These are phyloP conservation scores for Boletus reticulatus DNA, from an alignment of 768 basidiomycete species.

Conservation along the genomic window DNA sequence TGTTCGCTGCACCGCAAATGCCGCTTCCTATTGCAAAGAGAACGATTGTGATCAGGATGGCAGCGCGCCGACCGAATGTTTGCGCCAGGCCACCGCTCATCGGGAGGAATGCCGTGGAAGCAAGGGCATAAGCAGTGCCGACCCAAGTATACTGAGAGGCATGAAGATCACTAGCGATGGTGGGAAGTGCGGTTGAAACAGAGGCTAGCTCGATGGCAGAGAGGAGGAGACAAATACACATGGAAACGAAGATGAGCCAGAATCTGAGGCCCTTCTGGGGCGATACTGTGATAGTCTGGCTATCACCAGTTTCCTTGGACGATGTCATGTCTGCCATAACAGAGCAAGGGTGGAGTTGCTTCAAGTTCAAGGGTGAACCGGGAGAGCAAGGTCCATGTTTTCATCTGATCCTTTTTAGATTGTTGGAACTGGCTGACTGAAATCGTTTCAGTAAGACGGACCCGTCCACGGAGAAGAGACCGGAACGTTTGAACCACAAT, in stretches of 20 bases:
- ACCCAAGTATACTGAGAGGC: conserved; percentile 45
- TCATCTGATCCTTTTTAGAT: no score
- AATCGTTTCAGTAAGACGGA: no score
- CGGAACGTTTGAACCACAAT: no score
- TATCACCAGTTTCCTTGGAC: background rate
- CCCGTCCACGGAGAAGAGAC: no score
- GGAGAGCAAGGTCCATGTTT: no score
- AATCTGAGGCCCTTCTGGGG: conserved; percentile 15
- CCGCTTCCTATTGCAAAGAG: conserved; percentile 43
- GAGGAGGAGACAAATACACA: conserved; percentile 29
- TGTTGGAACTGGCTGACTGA: no score
- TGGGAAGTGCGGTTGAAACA: conserved; percentile 42
- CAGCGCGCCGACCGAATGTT: conserved; percentile 38
- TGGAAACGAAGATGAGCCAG: conserved; percentile 31
- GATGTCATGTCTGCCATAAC: no score
- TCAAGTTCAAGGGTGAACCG: no score
- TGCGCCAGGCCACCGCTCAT: conserved; percentile 38
- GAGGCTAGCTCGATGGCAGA: conserved; percentile 32
- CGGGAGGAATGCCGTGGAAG: conserved; percentile 41
- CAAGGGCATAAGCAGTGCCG: conserved; percentile 40
- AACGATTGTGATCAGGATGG: conserved; percentile 30
- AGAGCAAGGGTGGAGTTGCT: no score
- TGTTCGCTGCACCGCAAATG: conserved; percentile 41
- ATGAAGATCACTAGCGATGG: conserved; percentile 37
- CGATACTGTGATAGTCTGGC: background rate